These are phyloP conservation scores for Brassica hybrid DNA, from an alignment of 441 rosid genomes.

Conservation along the genomic window DNA sequence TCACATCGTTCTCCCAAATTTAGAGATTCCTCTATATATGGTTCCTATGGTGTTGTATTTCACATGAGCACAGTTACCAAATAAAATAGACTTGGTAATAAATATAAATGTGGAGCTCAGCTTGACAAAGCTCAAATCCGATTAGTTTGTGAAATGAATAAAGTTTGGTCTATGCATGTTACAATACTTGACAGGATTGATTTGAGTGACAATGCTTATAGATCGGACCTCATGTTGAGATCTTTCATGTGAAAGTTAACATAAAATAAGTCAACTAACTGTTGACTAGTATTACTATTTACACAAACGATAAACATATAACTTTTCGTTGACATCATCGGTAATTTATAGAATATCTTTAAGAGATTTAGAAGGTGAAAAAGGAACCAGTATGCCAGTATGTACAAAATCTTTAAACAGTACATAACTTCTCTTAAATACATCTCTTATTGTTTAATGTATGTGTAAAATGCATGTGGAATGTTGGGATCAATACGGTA, in stretches of 20 bases:
- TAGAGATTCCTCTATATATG: conserved; percentile 39
- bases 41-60: conserved; percentile 22
- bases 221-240: too few relatives aligned
- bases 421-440: background rate
- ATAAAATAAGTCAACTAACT: too few relatives aligned
- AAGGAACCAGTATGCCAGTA: too few relatives aligned
- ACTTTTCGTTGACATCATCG: too few relatives aligned
- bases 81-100: conserved; percentile 19
- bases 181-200: background rate
- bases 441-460: conserved; percentile 11
- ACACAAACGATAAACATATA: too few relatives aligned
- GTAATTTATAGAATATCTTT: too few relatives aligned
- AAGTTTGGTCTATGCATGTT: conserved; percentile 3
- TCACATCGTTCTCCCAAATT: conserved; percentile 70
- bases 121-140: conserved; percentile 9
- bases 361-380: too few relatives aligned
- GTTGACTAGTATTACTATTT: too few relatives aligned
- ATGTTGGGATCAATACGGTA: too few relatives aligned
- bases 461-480: too few relatives aligned
- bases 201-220: too few relatives aligned
- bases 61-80: conserved; percentile 15
- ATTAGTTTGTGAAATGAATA: background rate
- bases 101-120: conserved; percentile 4
- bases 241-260: too few relatives aligned
- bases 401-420: conserved; percentile 3